phyloP scores from a whole-genome alignment of 305 asterid genomes.

The Fraxinus albicans region DNA sequence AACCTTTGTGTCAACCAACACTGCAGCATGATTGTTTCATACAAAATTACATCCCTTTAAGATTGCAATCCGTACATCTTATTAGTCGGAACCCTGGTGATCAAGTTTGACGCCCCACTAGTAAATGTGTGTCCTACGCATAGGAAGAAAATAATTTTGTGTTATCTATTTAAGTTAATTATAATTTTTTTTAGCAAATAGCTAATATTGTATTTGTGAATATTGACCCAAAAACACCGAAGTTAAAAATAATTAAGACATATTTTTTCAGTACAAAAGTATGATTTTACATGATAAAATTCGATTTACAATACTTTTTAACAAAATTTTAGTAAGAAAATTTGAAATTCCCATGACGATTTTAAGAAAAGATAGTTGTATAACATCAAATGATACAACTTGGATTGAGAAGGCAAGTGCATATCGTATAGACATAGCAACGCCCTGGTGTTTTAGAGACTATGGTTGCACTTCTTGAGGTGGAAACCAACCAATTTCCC shows the following conservation, averaged over 20 bases:
- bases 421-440: constrained; percentile 35
- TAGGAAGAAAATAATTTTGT: background rate
- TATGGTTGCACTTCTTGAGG: background rate
- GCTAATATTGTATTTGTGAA: background rate
- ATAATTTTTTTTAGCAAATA: background rate
- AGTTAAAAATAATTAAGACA: background rate
- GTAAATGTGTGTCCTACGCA: background rate
- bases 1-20: too few species aligned
- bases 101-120: background rate
- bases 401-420: constrained; percentile 32
- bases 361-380: background rate
- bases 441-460: background rate
- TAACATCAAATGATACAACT: background rate
- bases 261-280: background rate
- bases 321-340: background rate
- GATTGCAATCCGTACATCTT: background rate
- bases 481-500: background rate
- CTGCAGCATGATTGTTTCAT: too few species aligned
- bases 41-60: background rate
- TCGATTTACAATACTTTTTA: background rate
- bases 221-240: background rate
- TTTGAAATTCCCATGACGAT: background rate
- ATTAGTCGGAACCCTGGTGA: background rate
- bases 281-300: background rate
- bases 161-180: background rate